These are phyloP conservation scores for Priceomyces castillae DNA, from an alignment of 805 yeast species.

Conservation along the genomic window DNA sequence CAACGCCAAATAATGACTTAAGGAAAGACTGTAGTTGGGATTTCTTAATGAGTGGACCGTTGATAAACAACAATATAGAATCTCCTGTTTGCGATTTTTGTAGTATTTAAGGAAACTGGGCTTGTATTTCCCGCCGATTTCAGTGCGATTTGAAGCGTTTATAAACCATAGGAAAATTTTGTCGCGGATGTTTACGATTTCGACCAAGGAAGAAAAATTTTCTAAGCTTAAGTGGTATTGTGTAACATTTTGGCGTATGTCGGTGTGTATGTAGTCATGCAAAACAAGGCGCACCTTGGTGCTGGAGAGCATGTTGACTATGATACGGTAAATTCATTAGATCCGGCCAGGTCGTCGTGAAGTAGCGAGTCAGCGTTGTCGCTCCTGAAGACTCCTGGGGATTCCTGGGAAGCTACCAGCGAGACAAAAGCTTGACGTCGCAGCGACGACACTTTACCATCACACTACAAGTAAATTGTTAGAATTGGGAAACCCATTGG, in stretches of 20 bases:
- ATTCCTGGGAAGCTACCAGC: too few species aligned
- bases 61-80: conserved; percentile 5
- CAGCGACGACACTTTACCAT: too few species aligned
- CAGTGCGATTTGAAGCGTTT: conserved; percentile 5
- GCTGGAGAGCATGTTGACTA: too few species aligned
- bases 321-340: too few species aligned
- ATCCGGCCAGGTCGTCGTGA: too few species aligned
- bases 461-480: not conserved
- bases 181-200: conserved; percentile 5
- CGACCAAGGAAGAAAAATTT: conserved; percentile 4
- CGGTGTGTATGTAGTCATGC: too few species aligned
- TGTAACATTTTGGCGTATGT: too few species aligned
- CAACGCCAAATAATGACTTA: conserved; percentile 3
- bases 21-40: conserved; percentile 15
- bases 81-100: conserved; percentile 3
- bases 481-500: not conserved
- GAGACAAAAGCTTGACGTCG: too few species aligned
- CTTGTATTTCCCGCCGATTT: conserved; percentile 1
- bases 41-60: conserved; percentile 6
- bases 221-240: not conserved
- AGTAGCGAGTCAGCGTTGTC: too few species aligned
- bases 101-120: conserved; percentile 4
- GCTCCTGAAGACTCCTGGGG: too few species aligned
- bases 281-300: too few species aligned
- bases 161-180: conserved; percentile 3